Base-by-base conservation (phyloP, 2,329 filamentous ascomycete species). In the Diaporthe australafricana region DNA sequence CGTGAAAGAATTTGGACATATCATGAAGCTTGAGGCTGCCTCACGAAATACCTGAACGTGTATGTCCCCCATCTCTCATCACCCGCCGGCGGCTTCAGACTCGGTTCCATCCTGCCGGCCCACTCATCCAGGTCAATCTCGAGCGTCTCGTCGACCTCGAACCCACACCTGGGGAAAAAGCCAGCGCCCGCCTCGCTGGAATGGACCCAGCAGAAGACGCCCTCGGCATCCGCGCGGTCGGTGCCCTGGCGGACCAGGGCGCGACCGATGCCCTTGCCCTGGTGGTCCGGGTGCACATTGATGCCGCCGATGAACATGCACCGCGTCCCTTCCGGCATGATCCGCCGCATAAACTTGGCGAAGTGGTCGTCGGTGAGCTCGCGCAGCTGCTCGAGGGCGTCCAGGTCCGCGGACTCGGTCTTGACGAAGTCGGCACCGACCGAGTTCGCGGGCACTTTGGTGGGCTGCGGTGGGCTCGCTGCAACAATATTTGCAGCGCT, bases 291-390 rank as follows among this genome's bases (percentile, higher is more conserved):
- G 16, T 76, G 74, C 6, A 83, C 81, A 3, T 78, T 77, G 11
- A 82, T 75, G 20, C 77, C 78, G 47, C 77, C 79, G 17, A 84
- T 70, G 69, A 80, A 82, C 78, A 83, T 76, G 72, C 81, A 83
- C 50, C 77, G 74, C 9, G 72, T 74, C 1, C 76, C 76, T 3
- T 71, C 75, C 9, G 73, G 76, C 72, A 83, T 77, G 45, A 80
- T 56, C 16, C 75, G 71, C 7, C 50, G 57, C 40, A 75, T 75
- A 57, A 76, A 80, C 35, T 81, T 71, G 7, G 76, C 73, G 73
- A 83, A 74, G 65, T 83, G 78, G 5, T 71, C 74, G 62, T 75
- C 73, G 9, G 80, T 82, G 40, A 80, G 73, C 4, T 74, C 74
- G 52, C 78, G 76, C 2, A 83, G 76, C 47, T 78, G 75, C 47